Evolutionary conservation across 148 eudicot genomes (phyloP), one percentile per base, ranked within the genome.

Genomic region (Tetragonia tetragonoides): DNA sequence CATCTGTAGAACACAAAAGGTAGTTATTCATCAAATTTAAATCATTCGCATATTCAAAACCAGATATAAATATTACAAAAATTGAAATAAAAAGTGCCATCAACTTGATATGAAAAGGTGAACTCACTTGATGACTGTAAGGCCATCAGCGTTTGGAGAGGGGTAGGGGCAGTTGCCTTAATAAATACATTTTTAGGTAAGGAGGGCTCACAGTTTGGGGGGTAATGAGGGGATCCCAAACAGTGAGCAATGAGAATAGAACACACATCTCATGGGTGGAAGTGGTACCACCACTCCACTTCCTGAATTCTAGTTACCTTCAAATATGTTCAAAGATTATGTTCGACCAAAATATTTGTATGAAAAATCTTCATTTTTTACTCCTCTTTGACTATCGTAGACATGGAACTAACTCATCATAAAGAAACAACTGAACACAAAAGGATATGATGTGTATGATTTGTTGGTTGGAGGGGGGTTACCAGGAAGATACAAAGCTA

Each of bases 1-100:
- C 99, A 95, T 95, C 99, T 95, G 84, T 70, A 80, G 63, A 73
- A 75, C 73, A 83, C 42, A 60, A 78, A 40, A 38, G 47, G 17
- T 20, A 14, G 12, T 21, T 15, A 62, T 46, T 14, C 77, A 77
- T 51, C 38, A 75, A 24, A 68, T 74, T 74, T 53, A 63, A 75
- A n/a, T 37, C 34, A 61, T 62, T 46, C 53, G 23, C 20, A 18
- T 56, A 10, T 57, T 44, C 39, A 46, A 10, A 46, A 4, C 47
- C 62, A 57, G 34, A 20, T 9, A 72, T 5, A 11, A 0, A 68
- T 4, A 4, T 65, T 6, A 44, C 9, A 14, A 54, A 7, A 46
- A 56, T 3, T 44, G 8, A 66, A 41, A 2, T 66, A 47, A 64
- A 6, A 65, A 65, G 7, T 59, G 38, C 42, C 71, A 60, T 9